These are phyloP conservation scores for Discostella pseudostelligera DNA, from an alignment of 108 stramenopile species.

Conservation along the genomic window DNA sequence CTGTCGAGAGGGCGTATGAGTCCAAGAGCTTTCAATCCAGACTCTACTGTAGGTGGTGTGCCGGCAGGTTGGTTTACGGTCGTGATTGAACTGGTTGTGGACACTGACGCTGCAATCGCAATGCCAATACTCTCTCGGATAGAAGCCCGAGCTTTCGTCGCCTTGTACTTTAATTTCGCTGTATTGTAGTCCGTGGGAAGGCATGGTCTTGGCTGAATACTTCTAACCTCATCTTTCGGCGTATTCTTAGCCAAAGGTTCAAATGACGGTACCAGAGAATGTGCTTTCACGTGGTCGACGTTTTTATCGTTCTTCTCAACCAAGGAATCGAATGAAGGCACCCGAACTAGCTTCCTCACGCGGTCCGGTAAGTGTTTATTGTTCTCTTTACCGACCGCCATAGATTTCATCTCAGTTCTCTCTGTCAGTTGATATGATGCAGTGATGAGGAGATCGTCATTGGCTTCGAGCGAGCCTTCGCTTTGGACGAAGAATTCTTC, in stretches of 20 bases:
- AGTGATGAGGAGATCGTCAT: too few species aligned
- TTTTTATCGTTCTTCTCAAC: neutral
- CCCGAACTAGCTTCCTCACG: neutral
- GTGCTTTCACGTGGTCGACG: neutral
- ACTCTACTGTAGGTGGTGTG: conserved; percentile 12
- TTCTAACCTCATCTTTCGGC: neutral
- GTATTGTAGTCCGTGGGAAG: conserved; percentile 24
- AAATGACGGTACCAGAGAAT: neutral
- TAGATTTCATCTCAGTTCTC: neutral
- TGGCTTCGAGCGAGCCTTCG: too few species aligned
- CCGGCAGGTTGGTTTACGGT: neutral
- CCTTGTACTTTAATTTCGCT: conserved; percentile 20
- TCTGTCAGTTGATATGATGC: too few species aligned
- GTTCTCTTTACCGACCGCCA: neutral
- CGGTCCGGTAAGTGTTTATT: neutral
- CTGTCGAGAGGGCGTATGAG: conserved; percentile 14
- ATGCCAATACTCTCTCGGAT: neutral
- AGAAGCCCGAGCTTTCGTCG: conserved; percentile 6
- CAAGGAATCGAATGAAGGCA: neutral
- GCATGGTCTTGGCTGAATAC: neutral
- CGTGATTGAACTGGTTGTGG: neutral
- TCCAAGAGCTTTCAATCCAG: conserved; percentile 8
- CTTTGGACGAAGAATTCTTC: too few species aligned
- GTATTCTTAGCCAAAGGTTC: neutral
- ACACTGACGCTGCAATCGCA: neutral